Evolutionary conservation across 148 eudicot genomes (phyloP), one percentile per base, ranked within the genome.

Genomic region (Fagopyrum esculentum): DNA sequence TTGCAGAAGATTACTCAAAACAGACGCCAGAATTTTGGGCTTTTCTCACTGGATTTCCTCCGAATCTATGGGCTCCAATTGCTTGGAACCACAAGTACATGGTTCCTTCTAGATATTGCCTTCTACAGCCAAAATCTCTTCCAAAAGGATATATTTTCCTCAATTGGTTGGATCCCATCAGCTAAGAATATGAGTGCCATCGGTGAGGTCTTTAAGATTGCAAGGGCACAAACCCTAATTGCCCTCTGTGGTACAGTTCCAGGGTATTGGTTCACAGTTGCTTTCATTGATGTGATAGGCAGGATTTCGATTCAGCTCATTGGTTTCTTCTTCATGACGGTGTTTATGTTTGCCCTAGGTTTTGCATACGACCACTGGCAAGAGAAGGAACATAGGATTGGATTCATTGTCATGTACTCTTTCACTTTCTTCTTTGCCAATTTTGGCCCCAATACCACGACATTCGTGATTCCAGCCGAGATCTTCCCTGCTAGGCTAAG

Each of bases 81-180:
- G 68, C 46, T 91, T 0, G 96, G 96, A 17, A 91, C 96, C 1
- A 80, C 86, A 0, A 71, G 61, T 12, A 88, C 96, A 0, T 91
- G 96, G 96, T 89, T 91, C 46, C 79, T 88, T 66, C 86, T 91
- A 0, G 96, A 89, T 77, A 89, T 91, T 1, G 96, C 96, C 0
- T 91, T 87, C 52, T 91, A 91, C 78, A 85, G 89, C 54, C 87
- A 89, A 55, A 91, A 89, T 66, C 86, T 91, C 0, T 91, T 91
- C 85, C 93, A 91, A 26, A 90, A 90, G 57, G 91, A 90, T 4
- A 73, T 90, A 0, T 86, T 86, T 56, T 77, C 78, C 17, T 82
- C 88, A 0, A 76, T 90, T 9, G 91, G 87, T 4, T 90, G 95
- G 95, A 79, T 90, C 59, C 91, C 91, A 0, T 10, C 29, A 0